A percentile compares a stretch with the other conserved stretches of the same genome.
Evolutionary conservation across 2,329 filamentous ascomycete species (phyloP).

Genomic region (Colletotrichum neosansevieriae): DNA sequence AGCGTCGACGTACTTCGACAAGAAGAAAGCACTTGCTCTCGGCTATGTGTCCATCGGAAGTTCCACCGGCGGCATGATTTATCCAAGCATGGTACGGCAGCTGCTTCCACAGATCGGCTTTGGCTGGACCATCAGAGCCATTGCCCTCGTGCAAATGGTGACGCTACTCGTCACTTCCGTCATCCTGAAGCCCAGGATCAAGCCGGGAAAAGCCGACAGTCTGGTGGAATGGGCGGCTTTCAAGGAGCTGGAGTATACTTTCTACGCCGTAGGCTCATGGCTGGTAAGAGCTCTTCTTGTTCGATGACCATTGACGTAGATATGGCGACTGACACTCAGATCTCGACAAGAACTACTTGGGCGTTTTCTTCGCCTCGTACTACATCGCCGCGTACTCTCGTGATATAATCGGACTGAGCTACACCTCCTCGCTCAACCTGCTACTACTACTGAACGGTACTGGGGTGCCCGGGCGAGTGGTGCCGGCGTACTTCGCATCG

Average conservation of each 20-base stretch:
- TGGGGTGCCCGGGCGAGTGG: slow-evolving; percentile 67
- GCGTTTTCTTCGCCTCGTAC: slow-evolving; percentile 70
- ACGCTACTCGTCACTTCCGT: slow-evolving; percentile 54
- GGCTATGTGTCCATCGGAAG: slow-evolving; percentile 72
- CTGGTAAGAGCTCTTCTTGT: slow-evolving; percentile 39
- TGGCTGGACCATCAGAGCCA: slow-evolving; percentile 67
- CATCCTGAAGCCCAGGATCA: slow-evolving; percentile 56
- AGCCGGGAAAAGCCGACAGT: slow-evolving; percentile 54
- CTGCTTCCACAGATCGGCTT: slow-evolving; percentile 70
- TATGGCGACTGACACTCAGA: slow-evolving; percentile 24
- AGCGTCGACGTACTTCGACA: slow-evolving; percentile 74
- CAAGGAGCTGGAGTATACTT: slow-evolving; percentile 57
- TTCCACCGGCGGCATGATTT: slow-evolving; percentile 67
- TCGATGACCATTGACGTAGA: no score
- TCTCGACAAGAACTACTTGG: slow-evolving; percentile 57
- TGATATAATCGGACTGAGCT: slow-evolving; percentile 56
- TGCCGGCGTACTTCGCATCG: slow-evolving; percentile 70
- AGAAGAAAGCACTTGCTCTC: slow-evolving; percentile 68
- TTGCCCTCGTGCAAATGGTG: slow-evolving; percentile 69
- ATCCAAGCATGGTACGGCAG: slow-evolving; percentile 67
- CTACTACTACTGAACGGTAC: slow-evolving; percentile 75
- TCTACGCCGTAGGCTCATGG: slow-evolving; percentile 53
- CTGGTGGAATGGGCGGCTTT: slow-evolving; percentile 61
- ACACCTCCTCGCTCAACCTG: slow-evolving; percentile 67
- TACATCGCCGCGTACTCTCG: slow-evolving; percentile 66